phyloP scores from a whole-genome alignment of 768 basidiomycete species.

The Clathrus columnatus region DNA sequence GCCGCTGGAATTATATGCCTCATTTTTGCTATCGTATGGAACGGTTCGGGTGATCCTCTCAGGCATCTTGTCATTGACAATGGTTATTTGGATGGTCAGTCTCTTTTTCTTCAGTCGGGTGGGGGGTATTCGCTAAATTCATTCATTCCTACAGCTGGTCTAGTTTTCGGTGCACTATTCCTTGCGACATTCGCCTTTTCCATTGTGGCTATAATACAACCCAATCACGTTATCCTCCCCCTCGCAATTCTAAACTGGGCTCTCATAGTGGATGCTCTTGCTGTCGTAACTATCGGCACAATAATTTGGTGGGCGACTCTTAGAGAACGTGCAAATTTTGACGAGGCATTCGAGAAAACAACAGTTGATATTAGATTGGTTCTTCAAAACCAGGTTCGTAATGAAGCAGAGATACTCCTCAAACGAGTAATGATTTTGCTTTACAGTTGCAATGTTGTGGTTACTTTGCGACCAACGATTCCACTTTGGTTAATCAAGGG shows the following conservation, averaged over 20 bases:
- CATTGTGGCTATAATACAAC: constrained; percentile 59
- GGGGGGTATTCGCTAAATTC: constrained; percentile 6
- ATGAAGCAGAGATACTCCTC: not conserved
- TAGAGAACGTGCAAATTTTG: constrained; percentile 59
- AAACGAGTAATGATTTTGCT: constrained; percentile 7
- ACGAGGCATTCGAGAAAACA: constrained; percentile 42
- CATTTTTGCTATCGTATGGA: constrained; percentile 64
- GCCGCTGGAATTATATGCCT: constrained; percentile 60
- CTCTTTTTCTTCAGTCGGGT: constrained; percentile 7
- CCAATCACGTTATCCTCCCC: constrained; percentile 57
- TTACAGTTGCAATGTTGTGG: constrained; percentile 75
- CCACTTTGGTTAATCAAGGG: constrained; percentile 34
- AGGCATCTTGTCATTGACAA: constrained; percentile 61
- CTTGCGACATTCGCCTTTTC: constrained; percentile 63
- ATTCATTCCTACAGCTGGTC: constrained; percentile 44
- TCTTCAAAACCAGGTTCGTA: constrained; percentile 66
- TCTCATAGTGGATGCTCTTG: constrained; percentile 55
- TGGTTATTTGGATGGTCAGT: constrained; percentile 52
- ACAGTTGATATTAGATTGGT: constrained; percentile 37
- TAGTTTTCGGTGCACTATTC: constrained; percentile 57
- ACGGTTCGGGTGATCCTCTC: constrained; percentile 48
- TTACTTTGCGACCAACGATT: constrained; percentile 54
- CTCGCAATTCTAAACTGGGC: constrained; percentile 72
- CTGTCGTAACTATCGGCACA: constrained; percentile 56
- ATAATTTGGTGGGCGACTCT: constrained; percentile 80